Conservation (phyloP, 257 asterid genomes). For the Solanum etuberosum region DNA sequence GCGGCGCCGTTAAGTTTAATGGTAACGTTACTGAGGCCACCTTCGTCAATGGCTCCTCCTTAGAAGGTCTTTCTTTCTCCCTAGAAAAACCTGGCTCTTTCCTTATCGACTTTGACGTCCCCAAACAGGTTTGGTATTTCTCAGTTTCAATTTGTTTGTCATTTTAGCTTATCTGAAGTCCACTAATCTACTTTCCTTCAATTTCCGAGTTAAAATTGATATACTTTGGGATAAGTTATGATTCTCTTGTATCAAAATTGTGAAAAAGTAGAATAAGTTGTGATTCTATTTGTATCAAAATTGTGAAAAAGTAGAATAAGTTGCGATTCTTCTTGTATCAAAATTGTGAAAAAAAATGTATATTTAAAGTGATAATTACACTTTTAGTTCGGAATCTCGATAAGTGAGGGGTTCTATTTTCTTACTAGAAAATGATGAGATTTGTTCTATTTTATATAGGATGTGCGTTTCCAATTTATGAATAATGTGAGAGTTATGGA, state of each 20-base stretch:
- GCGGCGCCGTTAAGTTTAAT: slow-evolving; percentile 15
- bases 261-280: background rate
- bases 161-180: background rate
- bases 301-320: background rate
- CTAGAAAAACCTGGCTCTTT: slow-evolving; percentile 18
- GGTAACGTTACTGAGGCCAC: slow-evolving; percentile 12
- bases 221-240: no score
- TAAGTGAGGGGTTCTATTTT: background rate
- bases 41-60: slow-evolving; percentile 5
- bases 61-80: slow-evolving; percentile 13
- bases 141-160: background rate
- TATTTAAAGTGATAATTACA: no score
- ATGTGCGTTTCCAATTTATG: slow-evolving; percentile 25
- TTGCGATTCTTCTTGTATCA: background rate
- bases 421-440: background rate
- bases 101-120: slow-evolving; percentile 17
- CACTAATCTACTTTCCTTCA: background rate
- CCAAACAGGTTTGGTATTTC: slow-evolving; percentile 5
- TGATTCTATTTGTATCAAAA: background rate
- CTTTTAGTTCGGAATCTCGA: no score
- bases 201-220: no score
- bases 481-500: slow-evolving; percentile 11
- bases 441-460: background rate
- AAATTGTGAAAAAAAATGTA: background rate
- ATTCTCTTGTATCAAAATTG: no score